Evolutionary conservation across 176 grass and related monocot species (phyloP), one percentile per base, ranked within the genome.

Genomic region (Raddia distichophylla): DNA sequence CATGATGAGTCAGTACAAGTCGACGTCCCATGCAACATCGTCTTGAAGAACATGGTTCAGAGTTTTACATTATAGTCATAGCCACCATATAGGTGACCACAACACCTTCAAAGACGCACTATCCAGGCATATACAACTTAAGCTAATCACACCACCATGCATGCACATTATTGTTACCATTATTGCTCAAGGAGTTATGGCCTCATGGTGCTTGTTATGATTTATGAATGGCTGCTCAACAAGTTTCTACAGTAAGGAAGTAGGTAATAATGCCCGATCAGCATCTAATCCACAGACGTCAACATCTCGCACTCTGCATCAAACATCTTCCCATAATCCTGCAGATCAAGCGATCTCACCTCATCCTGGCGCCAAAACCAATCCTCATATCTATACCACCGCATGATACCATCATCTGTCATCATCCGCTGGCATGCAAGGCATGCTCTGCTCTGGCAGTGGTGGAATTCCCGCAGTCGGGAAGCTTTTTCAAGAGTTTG

Each of bases 321-420:
- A 80, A 99, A 95, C 68, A 99, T 53, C 76, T 64, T 93, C 50
- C 93, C 96, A 45, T 89, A 98, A 54, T 91, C 86, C 16, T 90
- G 85, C 82, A 99, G 59, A 81, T 99, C 87, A 78, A 99, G 93
- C 42, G 93, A 93, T 22, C 64, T 81, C 55, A 93, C 91, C 87
- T 99, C 96, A 76, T 99, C 96, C 1, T 48, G 84, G 18, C 96
- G 90, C 96, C 96, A 99, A 60, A 95, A 95, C 84, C 86, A 91
- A 54, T 91, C 89, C 76, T 99, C 96, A 0, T 99, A 99, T 55
- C 89, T 84, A 54, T 99, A 95, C 96, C 96, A 99, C 83, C 96
- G 80, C 91, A 99, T 95, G 70, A 99, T 79, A 20, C 96, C 96
- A 43, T 99, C 96, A 70, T 99, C 96, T 20, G 45, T 48, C 59